These are phyloP conservation scores for Lactarius deliciosus DNA, from an alignment of 768 basidiomycete genomes.

Conservation along the genomic window DNA sequence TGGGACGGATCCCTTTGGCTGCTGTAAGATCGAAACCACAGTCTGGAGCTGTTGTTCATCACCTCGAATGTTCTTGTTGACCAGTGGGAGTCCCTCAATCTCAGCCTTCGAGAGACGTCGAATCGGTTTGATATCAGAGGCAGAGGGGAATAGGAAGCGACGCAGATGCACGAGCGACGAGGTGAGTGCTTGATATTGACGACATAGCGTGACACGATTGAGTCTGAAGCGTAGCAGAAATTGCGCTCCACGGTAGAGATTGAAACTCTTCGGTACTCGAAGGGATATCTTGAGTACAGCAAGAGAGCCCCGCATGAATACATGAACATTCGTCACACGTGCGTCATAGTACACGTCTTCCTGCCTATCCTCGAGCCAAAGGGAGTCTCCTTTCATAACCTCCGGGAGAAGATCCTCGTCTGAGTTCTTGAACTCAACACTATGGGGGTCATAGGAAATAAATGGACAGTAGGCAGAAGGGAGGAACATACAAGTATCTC, in stretches of 20 bases:
- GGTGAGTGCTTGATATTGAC: constrained; percentile 61
- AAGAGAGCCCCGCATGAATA: background rate
- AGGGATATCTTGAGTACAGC: constrained; percentile 50
- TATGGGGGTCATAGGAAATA: constrained; percentile 6
- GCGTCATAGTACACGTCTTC: constrained; percentile 21
- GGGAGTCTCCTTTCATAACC: constrained; percentile 14
- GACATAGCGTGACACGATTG: constrained; percentile 53
- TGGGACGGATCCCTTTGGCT: constrained; percentile 47
- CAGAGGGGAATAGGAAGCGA: constrained; percentile 51
- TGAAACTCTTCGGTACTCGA: constrained; percentile 47
- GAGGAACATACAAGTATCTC: constrained; percentile 1
- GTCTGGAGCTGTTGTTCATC: constrained; percentile 53
- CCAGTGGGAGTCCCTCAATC: constrained; percentile 31
- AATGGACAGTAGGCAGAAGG: background rate
- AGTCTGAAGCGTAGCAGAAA: constrained; percentile 55
- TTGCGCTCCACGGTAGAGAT: constrained; percentile 36
- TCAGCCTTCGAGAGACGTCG: constrained; percentile 24
- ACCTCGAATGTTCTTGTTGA: constrained; percentile 45
- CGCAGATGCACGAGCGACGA: constrained; percentile 42
- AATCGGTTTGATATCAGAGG: constrained; percentile 33
- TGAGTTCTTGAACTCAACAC: constrained; percentile 16
- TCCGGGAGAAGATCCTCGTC: constrained; percentile 24
- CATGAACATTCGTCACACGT: background rate
- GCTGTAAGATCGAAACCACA: constrained; percentile 47
- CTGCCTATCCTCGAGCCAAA: constrained; percentile 22